These are phyloP conservation scores for Nepenthes gracilis DNA, from an alignment of 148 eudicot genomes.

Conservation along the genomic window DNA sequence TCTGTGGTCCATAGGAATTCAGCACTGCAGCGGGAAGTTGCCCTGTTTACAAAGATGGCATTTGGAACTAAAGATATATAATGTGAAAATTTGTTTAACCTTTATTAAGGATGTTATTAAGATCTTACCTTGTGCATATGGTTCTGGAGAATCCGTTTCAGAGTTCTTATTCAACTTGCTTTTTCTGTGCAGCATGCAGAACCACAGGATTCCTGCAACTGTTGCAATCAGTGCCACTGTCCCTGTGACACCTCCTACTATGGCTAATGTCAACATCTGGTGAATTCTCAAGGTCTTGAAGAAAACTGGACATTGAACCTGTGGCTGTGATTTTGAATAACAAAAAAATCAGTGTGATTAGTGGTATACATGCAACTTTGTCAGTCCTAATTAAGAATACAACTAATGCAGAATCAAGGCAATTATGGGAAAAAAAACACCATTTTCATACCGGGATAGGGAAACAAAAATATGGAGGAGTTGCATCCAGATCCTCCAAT, in stretches of 20 bases:
- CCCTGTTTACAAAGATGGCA: too few relatives aligned
- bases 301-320: conserved; percentile 25
- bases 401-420: too few relatives aligned
- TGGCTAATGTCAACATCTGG: conserved; percentile 23
- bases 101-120: not conserved
- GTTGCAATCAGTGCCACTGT: conserved; percentile 14
- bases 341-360: not conserved
- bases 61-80: too few relatives aligned
- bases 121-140: conserved; percentile 31
- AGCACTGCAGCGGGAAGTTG: too few relatives aligned
- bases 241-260: conserved; percentile 28
- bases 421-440: too few relatives aligned
- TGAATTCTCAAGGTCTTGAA: conserved; percentile 5
- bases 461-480: not conserved
- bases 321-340: conserved; percentile 4
- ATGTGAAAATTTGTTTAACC: conserved; percentile 7
- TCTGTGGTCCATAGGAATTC: too few relatives aligned
- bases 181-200: conserved; percentile 6
- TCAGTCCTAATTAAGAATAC: too few relatives aligned
- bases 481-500: not conserved
- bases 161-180: conserved; percentile 24
- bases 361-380: not conserved
- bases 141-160: conserved; percentile 41
- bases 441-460: not conserved
- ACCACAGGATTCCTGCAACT: conserved; percentile 10